These are phyloP conservation scores for Talaromyces adpressus DNA, from an alignment of 495 filamentous ascomycete genomes.

Conservation along the genomic window DNA sequence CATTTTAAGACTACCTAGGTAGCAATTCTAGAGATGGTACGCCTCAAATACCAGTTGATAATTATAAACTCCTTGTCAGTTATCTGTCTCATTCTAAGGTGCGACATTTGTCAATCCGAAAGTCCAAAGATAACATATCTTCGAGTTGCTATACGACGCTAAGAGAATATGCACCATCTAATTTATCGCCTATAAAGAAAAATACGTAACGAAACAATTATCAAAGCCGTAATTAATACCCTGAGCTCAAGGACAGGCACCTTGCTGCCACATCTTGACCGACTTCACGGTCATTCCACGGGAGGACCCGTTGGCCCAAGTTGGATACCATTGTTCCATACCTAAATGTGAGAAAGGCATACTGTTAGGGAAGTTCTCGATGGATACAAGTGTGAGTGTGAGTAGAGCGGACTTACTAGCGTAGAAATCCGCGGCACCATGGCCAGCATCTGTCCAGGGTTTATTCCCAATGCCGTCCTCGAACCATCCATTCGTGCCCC, in stretches of 20 bases:
- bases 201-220: background rate
- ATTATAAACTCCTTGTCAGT: background rate
- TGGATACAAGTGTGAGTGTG: slow-evolving; percentile 5
- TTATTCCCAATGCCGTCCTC: slow-evolving; percentile 61
- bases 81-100: background rate
- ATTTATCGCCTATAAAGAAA: background rate
- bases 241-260: slow-evolving; percentile 14
- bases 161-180: background rate
- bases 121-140: background rate
- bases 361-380: background rate
- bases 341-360: background rate
- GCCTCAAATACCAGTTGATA: background rate
- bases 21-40: background rate
- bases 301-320: slow-evolving; percentile 51
- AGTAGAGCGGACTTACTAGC: slow-evolving; percentile 44
- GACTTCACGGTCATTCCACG: slow-evolving; percentile 65
- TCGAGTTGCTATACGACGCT: background rate
- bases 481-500: slow-evolving; percentile 82
- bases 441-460: slow-evolving; percentile 68
- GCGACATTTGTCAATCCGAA: background rate
- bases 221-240: background rate
- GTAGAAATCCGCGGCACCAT: slow-evolving; percentile 65
- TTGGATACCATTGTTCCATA: slow-evolving; percentile 58
- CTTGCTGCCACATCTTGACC: slow-evolving; percentile 75
- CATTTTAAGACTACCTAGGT: background rate